Percentiles rank a stretch among this genome's conserved stretches.
Evolutionary conservation across 257 asterid genomes (phyloP).

Genomic region (Przewalskia tangutica): DNA sequence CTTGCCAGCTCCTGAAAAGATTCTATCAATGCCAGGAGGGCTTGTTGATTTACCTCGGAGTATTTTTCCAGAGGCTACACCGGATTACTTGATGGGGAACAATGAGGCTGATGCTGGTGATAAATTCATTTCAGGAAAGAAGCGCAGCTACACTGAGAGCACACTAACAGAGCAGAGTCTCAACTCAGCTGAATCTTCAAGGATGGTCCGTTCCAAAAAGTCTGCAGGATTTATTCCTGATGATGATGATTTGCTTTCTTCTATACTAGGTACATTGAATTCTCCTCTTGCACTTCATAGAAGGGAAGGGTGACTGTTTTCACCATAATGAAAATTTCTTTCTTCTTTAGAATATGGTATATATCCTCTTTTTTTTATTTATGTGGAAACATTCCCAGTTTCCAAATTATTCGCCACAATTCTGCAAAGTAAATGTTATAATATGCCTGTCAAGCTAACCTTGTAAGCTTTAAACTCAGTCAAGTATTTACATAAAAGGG

Average conservation of each 20-base stretch:
- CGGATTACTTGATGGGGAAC: slow-evolving; percentile 28
- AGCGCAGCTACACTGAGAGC: slow-evolving; percentile 86
- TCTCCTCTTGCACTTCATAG: background rate
- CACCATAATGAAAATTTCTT: background rate
- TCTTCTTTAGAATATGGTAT: background rate
- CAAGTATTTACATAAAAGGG: background rate
- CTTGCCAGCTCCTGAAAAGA: slow-evolving; percentile 60
- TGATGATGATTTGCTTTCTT: slow-evolving; percentile 84
- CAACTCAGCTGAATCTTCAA: slow-evolving; percentile 75
- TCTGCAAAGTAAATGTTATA: background rate
- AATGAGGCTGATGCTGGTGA: slow-evolving; percentile 61
- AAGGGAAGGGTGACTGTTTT: background rate
- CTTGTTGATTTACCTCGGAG: slow-evolving; percentile 24
- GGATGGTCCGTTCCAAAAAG: slow-evolving; percentile 53
- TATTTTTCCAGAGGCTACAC: slow-evolving; percentile 45
- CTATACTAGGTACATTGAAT: slow-evolving; percentile 61
- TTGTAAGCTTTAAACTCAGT: background rate
- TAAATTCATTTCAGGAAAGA: slow-evolving; percentile 61
- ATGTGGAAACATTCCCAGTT: background rate
- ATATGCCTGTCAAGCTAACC: background rate
- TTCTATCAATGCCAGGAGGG: slow-evolving; percentile 54
- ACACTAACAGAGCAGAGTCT: slow-evolving; percentile 80
- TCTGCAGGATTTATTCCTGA: slow-evolving; percentile 68
- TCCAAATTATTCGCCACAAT: background rate
- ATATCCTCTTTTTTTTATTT: background rate